Percentiles rank a stretch among this genome's conserved stretches.
Evolutionary conservation across 352 stramenopile genomes (phyloP).

Genomic region (Phytophthora boehmeriae): DNA sequence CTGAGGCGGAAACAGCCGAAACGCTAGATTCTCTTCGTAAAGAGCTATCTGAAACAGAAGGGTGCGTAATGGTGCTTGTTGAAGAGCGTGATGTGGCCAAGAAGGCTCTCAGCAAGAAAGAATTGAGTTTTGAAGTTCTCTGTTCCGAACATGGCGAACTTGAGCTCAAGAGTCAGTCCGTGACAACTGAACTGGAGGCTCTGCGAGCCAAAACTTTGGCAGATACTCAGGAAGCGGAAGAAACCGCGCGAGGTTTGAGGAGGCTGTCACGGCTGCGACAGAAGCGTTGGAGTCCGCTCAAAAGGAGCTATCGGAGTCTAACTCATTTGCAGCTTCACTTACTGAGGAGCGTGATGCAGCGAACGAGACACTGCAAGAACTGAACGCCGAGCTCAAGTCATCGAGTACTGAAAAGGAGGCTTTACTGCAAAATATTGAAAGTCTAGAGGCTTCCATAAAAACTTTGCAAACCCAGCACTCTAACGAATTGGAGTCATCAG

Average conservation of each 20-base stretch:
- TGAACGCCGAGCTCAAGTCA: constrained; percentile 19
- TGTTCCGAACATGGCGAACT: constrained; percentile 43
- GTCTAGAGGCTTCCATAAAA: constrained; percentile 21
- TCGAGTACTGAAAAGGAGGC: constrained; percentile 19
- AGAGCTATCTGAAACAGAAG: constrained; percentile 39
- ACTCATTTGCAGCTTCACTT: constrained; percentile 20
- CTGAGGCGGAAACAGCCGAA: constrained; percentile 21
- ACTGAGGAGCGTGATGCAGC: constrained; percentile 24
- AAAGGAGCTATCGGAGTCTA: constrained; percentile 20
- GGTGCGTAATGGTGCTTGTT: constrained; percentile 39
- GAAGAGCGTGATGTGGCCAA: constrained; percentile 42
- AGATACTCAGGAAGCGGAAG: constrained; percentile 27
- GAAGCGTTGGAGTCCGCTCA: constrained; percentile 24
- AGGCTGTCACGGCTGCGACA: constrained; percentile 15
- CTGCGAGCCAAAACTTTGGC: constrained; percentile 24
- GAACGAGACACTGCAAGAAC: constrained; percentile 9
- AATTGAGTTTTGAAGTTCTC: constrained; percentile 40
- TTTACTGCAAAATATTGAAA: constrained; percentile 12
- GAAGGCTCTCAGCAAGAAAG: constrained; percentile 37
- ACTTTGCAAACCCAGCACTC: constrained; percentile 22
- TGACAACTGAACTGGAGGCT: constrained; percentile 33
- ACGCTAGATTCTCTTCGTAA: constrained; percentile 26
- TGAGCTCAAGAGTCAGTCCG: constrained; percentile 43
- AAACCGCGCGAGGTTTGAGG: constrained; percentile 18
- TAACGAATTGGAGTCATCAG: constrained; percentile 8